Conservation (phyloP, 2,329 filamentous ascomycete genomes). For the Triangularia verruculosa region DNA sequence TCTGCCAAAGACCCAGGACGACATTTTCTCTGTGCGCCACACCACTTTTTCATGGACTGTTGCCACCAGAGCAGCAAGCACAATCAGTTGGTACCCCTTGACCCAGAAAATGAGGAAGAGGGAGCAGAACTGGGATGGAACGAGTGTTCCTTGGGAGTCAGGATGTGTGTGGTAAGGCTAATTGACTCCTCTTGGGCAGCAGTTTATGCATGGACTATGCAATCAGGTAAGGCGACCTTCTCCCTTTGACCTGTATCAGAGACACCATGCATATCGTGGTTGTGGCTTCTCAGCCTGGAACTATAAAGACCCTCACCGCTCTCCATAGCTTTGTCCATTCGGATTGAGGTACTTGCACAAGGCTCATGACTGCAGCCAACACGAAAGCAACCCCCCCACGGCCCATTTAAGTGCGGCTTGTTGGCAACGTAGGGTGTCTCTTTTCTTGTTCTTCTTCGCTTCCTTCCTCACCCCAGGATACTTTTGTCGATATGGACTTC, state of each 20-base stretch:
- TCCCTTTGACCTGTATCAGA: neutral
- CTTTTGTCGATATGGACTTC: conserved; percentile 27
- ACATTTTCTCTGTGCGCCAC: neutral
- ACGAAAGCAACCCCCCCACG: neutral
- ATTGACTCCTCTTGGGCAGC: neutral
- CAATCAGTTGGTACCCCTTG: neutral
- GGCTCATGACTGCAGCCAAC: neutral
- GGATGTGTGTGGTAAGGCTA: neutral
- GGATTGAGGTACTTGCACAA: neutral
- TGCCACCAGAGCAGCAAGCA: neutral
- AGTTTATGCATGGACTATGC: neutral
- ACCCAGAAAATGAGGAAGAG: neutral
- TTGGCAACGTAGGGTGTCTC: neutral
- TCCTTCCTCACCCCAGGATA: neutral
- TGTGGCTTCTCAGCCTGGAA: neutral
- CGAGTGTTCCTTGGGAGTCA: neutral
- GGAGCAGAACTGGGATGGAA: neutral
- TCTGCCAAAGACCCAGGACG: neutral
- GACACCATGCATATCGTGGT: neutral
- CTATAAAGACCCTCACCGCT: neutral
- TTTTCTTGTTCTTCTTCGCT: neutral
- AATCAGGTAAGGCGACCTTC: neutral
- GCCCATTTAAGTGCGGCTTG: neutral
- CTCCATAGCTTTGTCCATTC: neutral
- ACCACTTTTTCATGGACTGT: neutral